Percentiles rank a stretch among this genome's conserved stretches.
These are phyloP conservation scores for Rhizopus sp. DNA, from an alignment of 371 early-diverging fungal genomes.

Conservation along the genomic window DNA sequence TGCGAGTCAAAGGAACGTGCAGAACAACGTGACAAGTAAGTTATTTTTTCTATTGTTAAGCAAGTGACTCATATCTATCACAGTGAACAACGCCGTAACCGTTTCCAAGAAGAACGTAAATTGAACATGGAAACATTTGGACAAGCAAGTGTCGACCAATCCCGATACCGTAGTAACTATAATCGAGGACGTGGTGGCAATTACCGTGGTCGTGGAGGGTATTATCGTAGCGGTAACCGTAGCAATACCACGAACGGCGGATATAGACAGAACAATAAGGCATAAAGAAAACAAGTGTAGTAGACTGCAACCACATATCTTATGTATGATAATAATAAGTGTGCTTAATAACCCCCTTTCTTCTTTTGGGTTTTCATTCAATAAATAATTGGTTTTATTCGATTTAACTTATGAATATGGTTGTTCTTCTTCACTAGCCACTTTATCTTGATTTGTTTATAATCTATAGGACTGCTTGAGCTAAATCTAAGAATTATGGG, in stretches of 20 bases:
- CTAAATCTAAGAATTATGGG: too few relatives aligned
- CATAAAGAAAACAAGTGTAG: not conserved
- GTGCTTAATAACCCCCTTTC: not conserved
- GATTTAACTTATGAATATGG: too few relatives aligned
- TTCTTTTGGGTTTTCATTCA: constrained; percentile 5
- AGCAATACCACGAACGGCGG: constrained; percentile 19
- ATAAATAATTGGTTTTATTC: too few relatives aligned
- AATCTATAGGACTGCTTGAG: too few relatives aligned
- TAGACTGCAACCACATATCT: too few relatives aligned
- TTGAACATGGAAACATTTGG: constrained; percentile 96
- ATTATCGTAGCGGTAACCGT: constrained; percentile 40
- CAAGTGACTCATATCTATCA: not conserved
- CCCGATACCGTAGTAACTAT: constrained; percentile 60
- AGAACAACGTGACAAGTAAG: constrained; percentile 38
- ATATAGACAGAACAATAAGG: constrained; percentile 15
- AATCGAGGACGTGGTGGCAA: constrained; percentile 56
- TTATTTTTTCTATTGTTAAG: constrained; percentile 8
- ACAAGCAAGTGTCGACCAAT: constrained; percentile 71
- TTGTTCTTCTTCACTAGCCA: too few relatives aligned
- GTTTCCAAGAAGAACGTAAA: constrained; percentile 83
- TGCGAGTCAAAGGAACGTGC: constrained; percentile 92
- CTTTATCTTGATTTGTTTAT: too few relatives aligned
- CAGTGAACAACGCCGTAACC: constrained; percentile 69
- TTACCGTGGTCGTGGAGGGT: constrained; percentile 52
- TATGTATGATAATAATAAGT: too few relatives aligned